phyloP scores from a whole-genome alignment of 2,329 filamentous ascomycete genomes.

The Fusarium begoniae region DNA sequence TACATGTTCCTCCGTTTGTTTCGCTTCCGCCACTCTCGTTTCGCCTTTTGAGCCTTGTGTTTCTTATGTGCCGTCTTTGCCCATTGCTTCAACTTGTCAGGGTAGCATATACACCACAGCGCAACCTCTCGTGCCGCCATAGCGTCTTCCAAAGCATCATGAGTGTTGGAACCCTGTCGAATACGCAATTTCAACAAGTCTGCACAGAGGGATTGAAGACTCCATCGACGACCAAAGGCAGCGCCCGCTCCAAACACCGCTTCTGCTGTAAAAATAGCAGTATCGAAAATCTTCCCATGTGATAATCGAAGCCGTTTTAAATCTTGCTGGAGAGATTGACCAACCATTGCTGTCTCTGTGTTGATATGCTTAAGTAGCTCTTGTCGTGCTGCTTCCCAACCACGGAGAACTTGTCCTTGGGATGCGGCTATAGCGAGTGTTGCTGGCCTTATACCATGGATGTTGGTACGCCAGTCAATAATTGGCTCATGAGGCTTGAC shows the following conservation, averaged over 20 bases:
- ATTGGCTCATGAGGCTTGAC: neutral
- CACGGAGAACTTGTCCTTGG: neutral
- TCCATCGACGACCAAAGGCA: neutral
- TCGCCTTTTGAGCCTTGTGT: neutral
- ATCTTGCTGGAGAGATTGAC: neutral
- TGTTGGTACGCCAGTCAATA: neutral
- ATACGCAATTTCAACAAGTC: neutral
- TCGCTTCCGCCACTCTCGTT: neutral
- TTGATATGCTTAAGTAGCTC: neutral
- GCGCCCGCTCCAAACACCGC: neutral
- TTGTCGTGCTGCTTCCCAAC: neutral
- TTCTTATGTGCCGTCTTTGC: neutral
- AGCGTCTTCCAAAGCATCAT: neutral
- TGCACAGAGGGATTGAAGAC: neutral
- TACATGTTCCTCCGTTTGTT: neutral
- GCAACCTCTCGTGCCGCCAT: conserved; percentile 4
- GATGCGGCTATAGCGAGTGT: conserved; percentile 4
- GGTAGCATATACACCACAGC: neutral
- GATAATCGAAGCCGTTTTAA: neutral
- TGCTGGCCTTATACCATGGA: conserved; percentile 2
- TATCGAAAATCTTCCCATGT: neutral
- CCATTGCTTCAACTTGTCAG: neutral
- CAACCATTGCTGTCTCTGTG: neutral
- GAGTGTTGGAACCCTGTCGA: neutral
- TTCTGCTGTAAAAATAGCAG: neutral